phyloP scores from a whole-genome alignment of 2,329 filamentous ascomycete genomes.

The Trichoderma guizhouense region DNA sequence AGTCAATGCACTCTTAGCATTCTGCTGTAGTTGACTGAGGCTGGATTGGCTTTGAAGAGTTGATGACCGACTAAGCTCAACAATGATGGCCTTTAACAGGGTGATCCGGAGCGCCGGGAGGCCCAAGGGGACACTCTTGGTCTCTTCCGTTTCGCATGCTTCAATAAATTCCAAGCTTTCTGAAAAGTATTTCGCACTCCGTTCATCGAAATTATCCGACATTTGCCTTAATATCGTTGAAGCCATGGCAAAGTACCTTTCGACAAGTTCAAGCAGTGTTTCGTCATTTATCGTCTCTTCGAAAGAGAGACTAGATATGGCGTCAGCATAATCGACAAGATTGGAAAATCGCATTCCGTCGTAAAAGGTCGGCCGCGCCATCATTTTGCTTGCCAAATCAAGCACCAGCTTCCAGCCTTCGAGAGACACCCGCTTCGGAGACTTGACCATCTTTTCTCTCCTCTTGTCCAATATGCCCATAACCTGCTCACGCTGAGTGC shows the following conservation, averaged over 20 bases:
- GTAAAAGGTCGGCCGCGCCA: slow-evolving; percentile 51
- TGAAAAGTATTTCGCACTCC: slow-evolving; percentile 41
- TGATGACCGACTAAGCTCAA: slow-evolving; percentile 29
- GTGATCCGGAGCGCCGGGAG: slow-evolving; percentile 34
- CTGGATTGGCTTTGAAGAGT: slow-evolving; percentile 26
- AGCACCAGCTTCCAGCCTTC: slow-evolving; percentile 39
- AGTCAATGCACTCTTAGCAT: slow-evolving; percentile 29
- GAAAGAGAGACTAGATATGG: slow-evolving; percentile 29
- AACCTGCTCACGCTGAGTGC: slow-evolving; percentile 43
- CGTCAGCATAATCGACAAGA: slow-evolving; percentile 34
- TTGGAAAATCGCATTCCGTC: slow-evolving; percentile 42
- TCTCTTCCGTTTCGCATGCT: slow-evolving; percentile 22
- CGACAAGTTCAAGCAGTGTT: slow-evolving; percentile 32
- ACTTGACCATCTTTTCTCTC: slow-evolving; percentile 26
- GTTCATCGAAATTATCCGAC: slow-evolving; percentile 41
- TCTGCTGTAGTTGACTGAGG: slow-evolving; percentile 25
- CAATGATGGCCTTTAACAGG: slow-evolving; percentile 35
- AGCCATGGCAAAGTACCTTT: slow-evolving; percentile 33
- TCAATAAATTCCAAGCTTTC: slow-evolving; percentile 28
- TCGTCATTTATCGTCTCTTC: slow-evolving; percentile 27
- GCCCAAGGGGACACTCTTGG: not conserved
- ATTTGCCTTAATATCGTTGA: slow-evolving; percentile 41
- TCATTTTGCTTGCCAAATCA: slow-evolving; percentile 47
- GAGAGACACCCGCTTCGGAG: slow-evolving; percentile 26
- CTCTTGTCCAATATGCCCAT: slow-evolving; percentile 35